Evolutionary conservation across 208 protist genomes (phyloP), one percentile per base, ranked within the genome.

Genomic region (Leishmania guyanensis): DNA sequence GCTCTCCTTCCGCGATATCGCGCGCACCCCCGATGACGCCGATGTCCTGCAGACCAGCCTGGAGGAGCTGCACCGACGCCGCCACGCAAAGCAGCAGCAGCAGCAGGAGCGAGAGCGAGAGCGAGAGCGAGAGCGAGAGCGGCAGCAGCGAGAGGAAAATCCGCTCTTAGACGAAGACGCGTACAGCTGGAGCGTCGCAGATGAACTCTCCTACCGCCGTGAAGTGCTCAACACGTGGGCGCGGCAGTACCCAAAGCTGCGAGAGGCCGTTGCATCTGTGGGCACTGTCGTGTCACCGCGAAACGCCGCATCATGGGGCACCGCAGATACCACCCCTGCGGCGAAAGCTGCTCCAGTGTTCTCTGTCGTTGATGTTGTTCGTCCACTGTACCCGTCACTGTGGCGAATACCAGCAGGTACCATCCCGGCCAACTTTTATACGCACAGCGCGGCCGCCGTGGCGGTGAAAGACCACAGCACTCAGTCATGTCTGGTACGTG

Each of bases 321-420:
- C 51, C 66, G 33, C 77, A 29, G 48, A 36, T 16, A 12, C 43
- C 60, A 69, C 60, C 22, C 14, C 46, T 36, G 6, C 54, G 17
- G 33, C 0, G 39, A 39, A 22, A 26, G 29, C 51, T n/a, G 14
- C 70, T 3, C 12, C 62, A 6, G 56, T 36, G 51, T 86, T 86
- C 82, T 82, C 82, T 36, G 74, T 86, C 22, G 74, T 54, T 12
- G 73, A 65, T 39, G 65, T 77, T 0, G 53, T 82, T 3, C 66
- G 68, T 5, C 50, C 16, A 0, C 3, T 71, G 29, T 84, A 89
- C 58, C 82, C 80, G 53, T 29, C 82, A 9, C 64, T 86, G 66
- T 94, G 90, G 90, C 70, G 86, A 50, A 89, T 94, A 33, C 90
- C 87, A 0, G 50, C 80, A 12, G 80, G 80, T 46, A 90, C 85